Evolutionary conservation across 1,284 basidiomycete species (phyloP).

Genomic region (Fomitiporia mediterranea): DNA sequence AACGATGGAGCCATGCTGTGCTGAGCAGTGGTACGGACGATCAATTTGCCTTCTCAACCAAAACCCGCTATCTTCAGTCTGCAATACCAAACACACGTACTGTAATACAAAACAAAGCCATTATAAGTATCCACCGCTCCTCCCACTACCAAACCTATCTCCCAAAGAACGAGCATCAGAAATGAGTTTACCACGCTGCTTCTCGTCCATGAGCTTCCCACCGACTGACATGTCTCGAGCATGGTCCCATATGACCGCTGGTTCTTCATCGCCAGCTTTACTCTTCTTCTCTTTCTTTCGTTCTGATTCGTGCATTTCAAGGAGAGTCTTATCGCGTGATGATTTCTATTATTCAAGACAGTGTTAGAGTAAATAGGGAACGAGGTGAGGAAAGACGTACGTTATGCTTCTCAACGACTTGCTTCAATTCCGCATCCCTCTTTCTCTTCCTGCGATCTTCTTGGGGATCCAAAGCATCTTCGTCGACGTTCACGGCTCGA

Average conservation of each 20-base stretch:
- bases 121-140: slow-evolving; percentile 24
- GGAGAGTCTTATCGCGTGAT: slow-evolving; percentile 60
- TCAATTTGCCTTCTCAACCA: too few relatives aligned
- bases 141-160: slow-evolving; percentile 75
- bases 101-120: not conserved
- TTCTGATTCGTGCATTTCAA: slow-evolving; percentile 57
- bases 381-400: slow-evolving; percentile 40
- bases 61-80: too few relatives aligned
- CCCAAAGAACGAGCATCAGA: slow-evolving; percentile 74
- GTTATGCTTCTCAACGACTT: slow-evolving; percentile 75
- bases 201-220: slow-evolving; percentile 82
- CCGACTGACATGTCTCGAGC: slow-evolving; percentile 80
- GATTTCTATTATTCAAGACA: slow-evolving; percentile 42
- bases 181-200: slow-evolving; percentile 70
- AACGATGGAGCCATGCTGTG: too few relatives aligned
- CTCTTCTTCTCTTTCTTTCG: slow-evolving; percentile 31
- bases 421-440: slow-evolving; percentile 63
- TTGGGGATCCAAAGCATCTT: slow-evolving; percentile 32
- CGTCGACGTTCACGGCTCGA: slow-evolving; percentile 53
- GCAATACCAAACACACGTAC: not conserved
- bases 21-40: too few relatives aligned
- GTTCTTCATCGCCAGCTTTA: slow-evolving; percentile 45
- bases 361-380: not conserved
- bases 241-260: slow-evolving; percentile 81
- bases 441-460: slow-evolving; percentile 45